Base-by-base conservation (phyloP, 441 rosid genomes). In the Euphorbia celastroides region DNA sequence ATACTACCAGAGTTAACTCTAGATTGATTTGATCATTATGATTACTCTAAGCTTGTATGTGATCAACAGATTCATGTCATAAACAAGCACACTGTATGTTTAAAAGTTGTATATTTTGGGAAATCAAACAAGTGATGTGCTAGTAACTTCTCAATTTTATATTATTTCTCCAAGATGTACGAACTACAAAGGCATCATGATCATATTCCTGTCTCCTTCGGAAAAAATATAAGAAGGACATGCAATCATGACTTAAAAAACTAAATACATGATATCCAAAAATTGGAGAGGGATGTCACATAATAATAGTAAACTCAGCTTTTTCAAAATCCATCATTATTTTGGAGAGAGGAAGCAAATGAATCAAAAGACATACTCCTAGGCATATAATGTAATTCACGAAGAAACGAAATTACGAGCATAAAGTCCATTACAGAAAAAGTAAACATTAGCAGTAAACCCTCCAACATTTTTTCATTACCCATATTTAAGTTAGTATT, bases 21-120 rank as follows among this genome's bases (percentile, higher is more conserved):
- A 42, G 64, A 56, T 27, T 51, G 67, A 70, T 25, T 6, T 5
- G 28, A 59, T 56, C 55, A 26, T 56, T 44, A 52, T 48, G 42
- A 56, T 42, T 51, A 56, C 41, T 60, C 38, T 68, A 44, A 70
- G 17, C 23, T 26, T 57, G 55, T 65, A 31, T 48, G 17, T 16
- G 68, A n/a, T 57, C 20, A 44, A 36, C 16, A 27, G 20, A 65
- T 60, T 25, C 34, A 54, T 61, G n/a, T 60, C 57, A 63, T 36
- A 1, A 20, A 32, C 64, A 60, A 60, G 25, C 44, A 7, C 71
- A 28, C 60, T 50, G 50, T 75, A 60, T 17, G 23, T 72, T 64
- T 68, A 48, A 62, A 64, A 64, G 17, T 16, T 59, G 65, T 51
- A 62, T 14, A 9, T 17, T 46, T 42, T 38, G 56, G 30, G 32